phyloP scores from a whole-genome alignment of 176 grass and related monocot species.

The Miscanthus lutarioriparius region DNA sequence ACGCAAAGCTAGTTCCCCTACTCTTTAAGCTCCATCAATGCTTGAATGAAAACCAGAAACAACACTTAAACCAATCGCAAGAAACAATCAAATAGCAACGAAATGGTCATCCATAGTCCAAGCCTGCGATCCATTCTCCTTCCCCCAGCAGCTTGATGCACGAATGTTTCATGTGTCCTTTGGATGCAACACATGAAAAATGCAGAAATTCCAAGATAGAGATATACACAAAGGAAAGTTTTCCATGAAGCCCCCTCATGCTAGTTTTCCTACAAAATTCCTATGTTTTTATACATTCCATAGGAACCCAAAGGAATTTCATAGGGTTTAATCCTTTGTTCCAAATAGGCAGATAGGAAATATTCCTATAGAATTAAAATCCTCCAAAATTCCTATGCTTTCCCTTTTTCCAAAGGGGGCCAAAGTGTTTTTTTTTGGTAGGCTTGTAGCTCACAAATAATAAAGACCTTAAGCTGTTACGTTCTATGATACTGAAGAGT shows the following conservation, averaged over 20 bases:
- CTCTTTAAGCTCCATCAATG: not conserved
- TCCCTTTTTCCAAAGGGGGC: no score
- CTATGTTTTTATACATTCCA: not conserved
- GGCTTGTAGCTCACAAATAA: not conserved
- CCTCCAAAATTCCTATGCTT: not conserved
- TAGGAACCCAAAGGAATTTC: not conserved
- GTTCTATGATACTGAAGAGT: not conserved
- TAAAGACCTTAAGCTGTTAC: not conserved
- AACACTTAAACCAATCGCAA: not conserved
- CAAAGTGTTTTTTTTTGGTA: not conserved
- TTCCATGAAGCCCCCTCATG: not conserved
- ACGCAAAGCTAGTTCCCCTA: not conserved
- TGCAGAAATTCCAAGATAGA: not conserved
- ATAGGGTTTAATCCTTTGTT: not conserved
- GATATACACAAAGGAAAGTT: not conserved
- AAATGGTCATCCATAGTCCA: not conserved
- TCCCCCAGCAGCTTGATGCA: not conserved
- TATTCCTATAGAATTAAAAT: not conserved
- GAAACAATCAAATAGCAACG: not conserved
- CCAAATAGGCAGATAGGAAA: not conserved
- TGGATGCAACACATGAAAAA: not conserved
- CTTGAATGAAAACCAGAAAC: not conserved
- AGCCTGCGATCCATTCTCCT: not conserved
- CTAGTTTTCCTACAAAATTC: not conserved
- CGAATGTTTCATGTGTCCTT: not conserved